Base-by-base conservation (phyloP, 306 rosid species). In the Castanea mollissima region DNA sequence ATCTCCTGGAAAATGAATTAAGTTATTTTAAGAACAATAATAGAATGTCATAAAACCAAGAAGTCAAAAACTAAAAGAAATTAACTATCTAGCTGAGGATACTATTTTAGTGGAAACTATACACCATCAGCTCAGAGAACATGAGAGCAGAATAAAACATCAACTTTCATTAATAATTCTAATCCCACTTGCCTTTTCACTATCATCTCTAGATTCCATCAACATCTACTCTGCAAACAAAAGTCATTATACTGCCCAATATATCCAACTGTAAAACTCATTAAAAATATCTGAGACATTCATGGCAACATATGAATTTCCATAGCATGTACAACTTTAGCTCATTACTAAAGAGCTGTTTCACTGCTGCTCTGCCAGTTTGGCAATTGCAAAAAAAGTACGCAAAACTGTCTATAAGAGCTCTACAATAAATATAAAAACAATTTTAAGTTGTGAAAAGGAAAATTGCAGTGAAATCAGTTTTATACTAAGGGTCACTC, bases 1-100 rank as follows among this genome's bases (percentile, higher is more conserved):
- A 88, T 84, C 58, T 74, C 82, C 97, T 91, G 83, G 41, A 70
- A 19, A 54, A 71, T 60, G 77, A 55, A 56, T 69, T 67, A 34
- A 18, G n/a, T 6, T 18, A 63, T 29, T 29, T 62, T 27, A 59
- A 18, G 31, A 5, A 29, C 6, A 2, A 29, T 15, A 14, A 5
- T 29, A 18, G 9, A 63, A 29, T 29, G 12, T 63, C 29, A 29
- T 63, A 13, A 27, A 63, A 13, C 5, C 69, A 29, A 25, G 41
- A 20, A 63, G 69, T 27, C 20, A 63, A 15, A 63, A 14, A 63
- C 29, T 20, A 59, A 59, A 4, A 59, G 15, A 23, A 63, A 63
- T 0, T 2, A 5, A 63, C 6, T 0, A 63, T 29, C 38, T 12
- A 63, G 41, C 35, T 49, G 54, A 49, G 14, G 54, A 10, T 49